Conservation (phyloP, 306 rosid genomes). For the Cucumis melo region DNA sequence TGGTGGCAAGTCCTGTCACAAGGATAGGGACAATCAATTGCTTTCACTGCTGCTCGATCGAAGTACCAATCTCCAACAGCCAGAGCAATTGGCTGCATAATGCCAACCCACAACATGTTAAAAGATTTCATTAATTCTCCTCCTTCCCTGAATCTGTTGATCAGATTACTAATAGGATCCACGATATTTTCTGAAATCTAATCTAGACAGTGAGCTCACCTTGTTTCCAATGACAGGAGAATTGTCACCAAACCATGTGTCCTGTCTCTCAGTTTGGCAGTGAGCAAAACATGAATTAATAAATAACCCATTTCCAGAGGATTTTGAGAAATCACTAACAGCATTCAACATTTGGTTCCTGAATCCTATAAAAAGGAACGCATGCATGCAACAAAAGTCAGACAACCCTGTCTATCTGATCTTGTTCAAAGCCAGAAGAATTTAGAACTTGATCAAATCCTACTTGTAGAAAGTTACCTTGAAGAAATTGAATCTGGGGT, state of each 20-base stretch:
- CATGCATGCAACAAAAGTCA: neutral
- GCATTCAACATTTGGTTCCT: slow-evolving; percentile 67
- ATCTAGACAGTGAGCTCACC: slow-evolving; percentile 22
- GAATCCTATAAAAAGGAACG: slow-evolving; percentile 39
- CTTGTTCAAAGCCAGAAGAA: neutral
- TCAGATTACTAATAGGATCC: neutral
- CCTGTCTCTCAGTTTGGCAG: slow-evolving; percentile 90
- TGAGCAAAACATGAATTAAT: slow-evolving; percentile 88
- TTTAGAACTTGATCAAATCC: neutral
- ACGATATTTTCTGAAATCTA: neutral
- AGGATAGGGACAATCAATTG: slow-evolving; percentile 79
- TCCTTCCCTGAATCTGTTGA: neutral
- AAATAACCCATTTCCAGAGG: slow-evolving; percentile 53
- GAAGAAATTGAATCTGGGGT: slow-evolving; percentile 63
- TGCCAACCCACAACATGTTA: slow-evolving; percentile 5
- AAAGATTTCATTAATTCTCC: neutral
- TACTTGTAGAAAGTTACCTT: slow-evolving; percentile 28
- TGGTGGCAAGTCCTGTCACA: slow-evolving; percentile 83
- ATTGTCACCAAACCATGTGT: slow-evolving; percentile 80
- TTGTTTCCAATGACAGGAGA: slow-evolving; percentile 60
- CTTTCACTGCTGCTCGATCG: slow-evolving; percentile 51
- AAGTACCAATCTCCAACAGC: slow-evolving; percentile 97
- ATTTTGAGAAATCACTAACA: slow-evolving; percentile 38
- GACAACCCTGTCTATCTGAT: neutral
- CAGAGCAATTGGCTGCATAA: slow-evolving; percentile 59